A percentile compares a stretch with the other conserved stretches of the same genome.
phyloP scores from a whole-genome alignment of 345 rosid species.

The Rhodomyrtus tomentosa region DNA sequence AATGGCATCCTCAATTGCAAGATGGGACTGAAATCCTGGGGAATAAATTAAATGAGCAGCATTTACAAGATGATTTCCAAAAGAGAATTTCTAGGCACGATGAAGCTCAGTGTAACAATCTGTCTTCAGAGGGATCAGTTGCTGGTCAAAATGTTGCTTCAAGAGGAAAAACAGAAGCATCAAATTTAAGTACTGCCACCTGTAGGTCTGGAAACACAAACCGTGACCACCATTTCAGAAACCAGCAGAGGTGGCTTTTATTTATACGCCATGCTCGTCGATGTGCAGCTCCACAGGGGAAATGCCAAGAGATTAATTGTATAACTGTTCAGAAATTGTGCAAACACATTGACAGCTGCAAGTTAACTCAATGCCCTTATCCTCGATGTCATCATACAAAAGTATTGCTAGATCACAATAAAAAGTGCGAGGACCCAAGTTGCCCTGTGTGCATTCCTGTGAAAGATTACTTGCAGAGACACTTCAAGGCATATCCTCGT shows the following conservation, averaged over 20 bases:
- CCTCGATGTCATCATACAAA: constrained; percentile 75
- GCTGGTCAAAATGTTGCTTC: constrained; percentile 32
- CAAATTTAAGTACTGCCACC: constrained; percentile 24
- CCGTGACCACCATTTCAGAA: constrained; percentile 44
- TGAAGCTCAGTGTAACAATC: constrained; percentile 68
- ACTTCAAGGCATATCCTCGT: constrained; percentile 35
- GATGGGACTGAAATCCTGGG: constrained; percentile 35
- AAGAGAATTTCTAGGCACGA: constrained; percentile 64
- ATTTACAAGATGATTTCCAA: constrained; percentile 60
- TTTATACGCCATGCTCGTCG: constrained; percentile 76
- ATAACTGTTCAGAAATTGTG: constrained; percentile 45
- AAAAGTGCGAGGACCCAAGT: constrained; percentile 41
- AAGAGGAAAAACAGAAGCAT: constrained; percentile 32
- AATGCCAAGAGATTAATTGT: constrained; percentile 60
- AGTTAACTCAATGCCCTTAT: constrained; percentile 38
- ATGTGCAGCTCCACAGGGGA: constrained; percentile 77
- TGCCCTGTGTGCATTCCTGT: constrained; percentile 95
- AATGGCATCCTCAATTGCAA: constrained; percentile 51
- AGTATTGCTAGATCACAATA: constrained; percentile 52
- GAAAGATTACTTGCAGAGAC: constrained; percentile 42
- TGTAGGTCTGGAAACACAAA: constrained; percentile 42
- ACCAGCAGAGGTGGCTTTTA: constrained; percentile 85
- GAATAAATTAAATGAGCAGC: constrained; percentile 49
- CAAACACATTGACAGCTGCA: constrained; percentile 76
- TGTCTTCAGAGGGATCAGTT: constrained; percentile 47